Conservation (phyloP, 2,329 filamentous ascomycete genomes). For the Xylaria sp. region DNA sequence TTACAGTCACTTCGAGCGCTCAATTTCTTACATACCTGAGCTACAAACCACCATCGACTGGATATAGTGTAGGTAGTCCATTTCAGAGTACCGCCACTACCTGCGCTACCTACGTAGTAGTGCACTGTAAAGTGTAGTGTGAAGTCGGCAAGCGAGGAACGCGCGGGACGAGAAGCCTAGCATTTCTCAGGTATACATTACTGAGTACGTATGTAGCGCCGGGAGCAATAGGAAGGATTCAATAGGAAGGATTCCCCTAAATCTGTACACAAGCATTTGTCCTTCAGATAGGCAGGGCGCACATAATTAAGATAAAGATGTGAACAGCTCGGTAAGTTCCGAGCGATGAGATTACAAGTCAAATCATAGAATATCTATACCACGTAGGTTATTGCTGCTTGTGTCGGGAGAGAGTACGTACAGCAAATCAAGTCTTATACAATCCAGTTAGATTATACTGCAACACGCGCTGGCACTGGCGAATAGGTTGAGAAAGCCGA, state of each 20-base stretch:
- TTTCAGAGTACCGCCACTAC: not conserved
- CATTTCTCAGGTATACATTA: not conserved
- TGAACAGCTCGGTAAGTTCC: slow-evolving; percentile 7
- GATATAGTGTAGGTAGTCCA: not conserved
- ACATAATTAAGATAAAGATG: not conserved
- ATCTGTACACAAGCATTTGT: not conserved
- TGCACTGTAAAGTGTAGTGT: too few relatives aligned
- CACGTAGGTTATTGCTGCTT: not conserved
- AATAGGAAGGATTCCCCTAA: not conserved
- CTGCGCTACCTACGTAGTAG: not conserved
- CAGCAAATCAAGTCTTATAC: not conserved
- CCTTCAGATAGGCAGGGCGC: not conserved
- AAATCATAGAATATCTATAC: not conserved
- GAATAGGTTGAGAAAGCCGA: slow-evolving; percentile 7
- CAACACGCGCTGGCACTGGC: too few relatives aligned
- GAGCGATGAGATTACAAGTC: not conserved
- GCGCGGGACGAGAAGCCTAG: slow-evolving; percentile 8
- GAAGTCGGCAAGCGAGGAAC: slow-evolving; percentile 5
- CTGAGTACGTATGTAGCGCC: not conserved
- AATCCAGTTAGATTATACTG: not conserved
- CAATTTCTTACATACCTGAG: not conserved
- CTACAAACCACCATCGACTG: slow-evolving; percentile 6
- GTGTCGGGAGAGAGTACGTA: not conserved
- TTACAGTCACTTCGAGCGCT: not conserved
- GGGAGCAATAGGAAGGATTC: too few relatives aligned